These are phyloP conservation scores for Suhomyces bolitotheri DNA, from an alignment of 1,139 yeast genomes.

Conservation along the genomic window DNA sequence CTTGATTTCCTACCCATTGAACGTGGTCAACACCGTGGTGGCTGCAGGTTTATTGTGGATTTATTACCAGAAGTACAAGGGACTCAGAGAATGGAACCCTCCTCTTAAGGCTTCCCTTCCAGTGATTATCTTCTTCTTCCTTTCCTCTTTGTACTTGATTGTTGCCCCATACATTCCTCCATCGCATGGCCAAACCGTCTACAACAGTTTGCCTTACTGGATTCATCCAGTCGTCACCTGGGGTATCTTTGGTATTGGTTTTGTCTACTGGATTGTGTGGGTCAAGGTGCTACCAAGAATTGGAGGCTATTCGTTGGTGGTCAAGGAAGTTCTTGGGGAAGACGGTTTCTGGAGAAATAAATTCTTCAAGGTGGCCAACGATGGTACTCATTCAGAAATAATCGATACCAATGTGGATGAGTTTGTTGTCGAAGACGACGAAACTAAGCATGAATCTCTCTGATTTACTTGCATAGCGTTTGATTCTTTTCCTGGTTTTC, in stretches of 20 bases:
- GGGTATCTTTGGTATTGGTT: conserved; percentile 75
- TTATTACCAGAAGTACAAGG: conserved; percentile 50
- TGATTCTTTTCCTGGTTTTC: conserved; percentile 11
- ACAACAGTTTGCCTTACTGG: conserved; percentile 70
- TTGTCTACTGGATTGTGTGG: conserved; percentile 71
- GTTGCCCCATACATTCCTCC: conserved; percentile 87
- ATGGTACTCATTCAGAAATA: conserved; percentile 4
- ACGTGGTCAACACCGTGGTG: conserved; percentile 50
- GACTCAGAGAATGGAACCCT: conserved; percentile 66
- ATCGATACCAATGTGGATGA: conserved; percentile 1
- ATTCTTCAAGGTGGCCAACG: conserved; percentile 43
- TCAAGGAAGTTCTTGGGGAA: conserved; percentile 61
- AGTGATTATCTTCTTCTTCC: conserved; percentile 61
- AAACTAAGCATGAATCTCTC: neutral
- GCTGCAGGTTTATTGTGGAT: conserved; percentile 45
- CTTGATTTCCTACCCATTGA: conserved; percentile 52
- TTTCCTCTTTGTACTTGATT: conserved; percentile 69
- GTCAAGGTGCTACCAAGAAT: conserved; percentile 56
- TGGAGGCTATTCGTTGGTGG: conserved; percentile 60
- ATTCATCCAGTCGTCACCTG: conserved; percentile 81
- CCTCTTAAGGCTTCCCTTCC: conserved; percentile 70
- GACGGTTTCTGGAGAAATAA: conserved; percentile 77
- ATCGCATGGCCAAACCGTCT: conserved; percentile 61
- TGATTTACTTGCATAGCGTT: no score
- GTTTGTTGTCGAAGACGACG: neutral